Evolutionary conservation across 768 basidiomycete genomes (phyloP), one percentile per base, ranked within the genome.

Genomic region (Tricholoma saponaceum): DNA sequence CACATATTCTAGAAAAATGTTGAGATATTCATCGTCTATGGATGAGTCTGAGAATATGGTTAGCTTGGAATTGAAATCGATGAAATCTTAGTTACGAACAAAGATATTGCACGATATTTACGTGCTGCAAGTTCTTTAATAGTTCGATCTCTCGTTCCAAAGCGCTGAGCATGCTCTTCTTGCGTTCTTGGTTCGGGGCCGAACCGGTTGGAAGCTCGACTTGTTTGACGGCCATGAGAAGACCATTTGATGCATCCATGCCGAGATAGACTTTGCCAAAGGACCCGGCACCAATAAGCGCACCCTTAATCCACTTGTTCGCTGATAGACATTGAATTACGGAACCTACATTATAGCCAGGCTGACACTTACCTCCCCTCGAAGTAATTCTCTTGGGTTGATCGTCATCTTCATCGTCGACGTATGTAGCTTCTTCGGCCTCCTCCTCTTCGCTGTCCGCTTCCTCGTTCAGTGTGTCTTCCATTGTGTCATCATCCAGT

Each of bases 191-290:
- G 67, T 95, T 95, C 3, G 87, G 84, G 8, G 85, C 86, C 12
- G 86, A 85, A 16, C 92, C 87, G 3, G 86, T 89, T 0, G 93
- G 90, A 26, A 98, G 81, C 66, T 95, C 92, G 44, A 98, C 95
- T 79, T 98, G 95, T 75, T 98, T 98, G 62, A 98, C 95, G 37
- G 95, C 95, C 95, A 98, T 97, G 60, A 98, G 79, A 20, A 95
- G 76, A 23, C 95, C 95, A 51, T 81, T 90, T 18, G 89, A 82
- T 0, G 93, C 91, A 71, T 95, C 95, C 92, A 97, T 94, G 32
- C 93, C 94, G 9, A 97, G 85, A 72, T 93, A 97, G 37, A 97
- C 94, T 67, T 93, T 92, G 52, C 95, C 94, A 66, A 96, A 96
- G 0, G 95, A 96, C 3, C 93, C 94, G 46, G 93, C 89, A 60